phyloP scores from a whole-genome alignment of 495 filamentous ascomycete genomes.

The Aspergillus wentii region DNA sequence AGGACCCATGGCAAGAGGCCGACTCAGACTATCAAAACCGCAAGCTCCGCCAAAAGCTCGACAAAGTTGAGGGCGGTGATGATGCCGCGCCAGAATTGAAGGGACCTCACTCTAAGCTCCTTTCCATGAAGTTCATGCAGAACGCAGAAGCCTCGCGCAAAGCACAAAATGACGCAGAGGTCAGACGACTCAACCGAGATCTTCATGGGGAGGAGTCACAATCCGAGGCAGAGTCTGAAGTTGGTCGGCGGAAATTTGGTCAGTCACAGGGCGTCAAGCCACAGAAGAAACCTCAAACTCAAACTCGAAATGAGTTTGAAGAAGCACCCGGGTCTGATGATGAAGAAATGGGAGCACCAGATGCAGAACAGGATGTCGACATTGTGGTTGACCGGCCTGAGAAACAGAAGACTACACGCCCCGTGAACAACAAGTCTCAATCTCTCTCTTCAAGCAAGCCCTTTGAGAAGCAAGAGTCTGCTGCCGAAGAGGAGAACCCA shows the following conservation, averaged over 20 bases:
- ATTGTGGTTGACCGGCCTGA: slow-evolving; percentile 15
- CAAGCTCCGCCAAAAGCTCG: slow-evolving; percentile 53
- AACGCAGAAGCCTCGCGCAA: slow-evolving; percentile 74
- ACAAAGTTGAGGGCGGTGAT: slow-evolving; percentile 48
- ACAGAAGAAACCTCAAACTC: slow-evolving; percentile 13
- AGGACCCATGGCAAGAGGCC: slow-evolving; percentile 48
- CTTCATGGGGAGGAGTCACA: slow-evolving; percentile 54
- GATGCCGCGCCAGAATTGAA: slow-evolving; percentile 28
- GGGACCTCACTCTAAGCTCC: slow-evolving; percentile 48
- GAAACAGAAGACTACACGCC: slow-evolving; percentile 17
- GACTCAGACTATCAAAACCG: slow-evolving; percentile 50
- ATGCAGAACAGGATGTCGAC: slow-evolving; percentile 21
- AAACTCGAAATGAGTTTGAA: slow-evolving; percentile 54
- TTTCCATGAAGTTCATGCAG: slow-evolving; percentile 87
- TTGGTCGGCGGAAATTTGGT: slow-evolving; percentile 64
- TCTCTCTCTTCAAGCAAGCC: slow-evolving; percentile 13
- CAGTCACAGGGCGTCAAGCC: slow-evolving; percentile 29
- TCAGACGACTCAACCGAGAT: slow-evolving; percentile 71
- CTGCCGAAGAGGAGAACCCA: slow-evolving; percentile 38
- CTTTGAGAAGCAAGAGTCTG: slow-evolving; percentile 16
- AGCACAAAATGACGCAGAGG: slow-evolving; percentile 72
- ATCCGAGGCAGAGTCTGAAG: slow-evolving; percentile 51
- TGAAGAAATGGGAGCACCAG: slow-evolving; percentile 25
- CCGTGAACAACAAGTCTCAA: slow-evolving; percentile 12
- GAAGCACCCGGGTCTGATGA: slow-evolving; percentile 52